Base-by-base conservation (phyloP, 768 basidiomycete genomes). In the Podaxis rugospora region DNA sequence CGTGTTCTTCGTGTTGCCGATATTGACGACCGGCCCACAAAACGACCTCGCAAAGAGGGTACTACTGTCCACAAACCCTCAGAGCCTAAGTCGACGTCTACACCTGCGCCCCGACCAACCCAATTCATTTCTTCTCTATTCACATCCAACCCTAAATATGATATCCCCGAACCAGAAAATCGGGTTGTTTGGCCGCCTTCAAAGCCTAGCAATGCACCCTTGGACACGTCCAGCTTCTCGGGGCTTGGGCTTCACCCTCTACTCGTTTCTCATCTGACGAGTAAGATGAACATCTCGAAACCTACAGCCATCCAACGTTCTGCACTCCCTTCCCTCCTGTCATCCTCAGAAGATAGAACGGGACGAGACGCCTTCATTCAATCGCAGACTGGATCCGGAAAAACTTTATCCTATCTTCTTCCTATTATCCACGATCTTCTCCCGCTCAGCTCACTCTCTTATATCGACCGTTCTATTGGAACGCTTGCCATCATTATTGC, bases 321-420 rank as follows among this genome's bases (percentile, higher is more conserved):
- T 6, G 81, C 87, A n/a, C 79, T 98, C 46, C 80, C 91, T 3
- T 69, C 79, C 36, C 75, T 75, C 55, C 70, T 78, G 25, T 74
- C 71, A 40, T 67, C 73, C 6, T 62, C 69, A 6, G 71, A 78
- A 0, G 65, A 73, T 27, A 76, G 73, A 62, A 63, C 66, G 51
- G 75, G 76, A 52, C 80, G 90, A 62, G 94, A 96, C 72, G 84
- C 91, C 13, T 95, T 97, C 72, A 92, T 98, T 59, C 95, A 97
- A 72, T 92, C 94, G 11, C 95, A 98, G 71, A 98, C 96, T 7
- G 96, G 96, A 58, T 98, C 95, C 0, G 96, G 96, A 69, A 98
- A 98, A 75, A 98, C 95, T 0, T 76, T 98, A 23, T 84, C 95
- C 2, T 98, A 92, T 77, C 83, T 98, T 23, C 84, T 98, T 10